Evolutionary conservation across 768 basidiomycete species (phyloP).

Genomic region (Leucosporidium creatinivorum): DNA sequence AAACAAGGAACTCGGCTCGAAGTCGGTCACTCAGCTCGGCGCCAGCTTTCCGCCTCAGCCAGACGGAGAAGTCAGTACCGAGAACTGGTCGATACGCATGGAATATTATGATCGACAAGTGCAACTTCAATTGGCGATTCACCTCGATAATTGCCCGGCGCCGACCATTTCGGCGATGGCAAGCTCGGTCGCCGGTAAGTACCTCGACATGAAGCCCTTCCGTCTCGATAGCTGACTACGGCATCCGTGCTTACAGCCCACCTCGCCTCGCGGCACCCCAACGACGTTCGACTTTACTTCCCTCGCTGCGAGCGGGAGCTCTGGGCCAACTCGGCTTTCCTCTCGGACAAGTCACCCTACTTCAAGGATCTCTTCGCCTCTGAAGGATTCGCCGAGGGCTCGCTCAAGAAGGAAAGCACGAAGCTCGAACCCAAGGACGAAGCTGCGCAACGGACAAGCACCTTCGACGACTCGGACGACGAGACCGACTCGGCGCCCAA

Average conservation of each 20-base stretch:
- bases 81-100: too few species aligned
- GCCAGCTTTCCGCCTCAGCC: too few species aligned
- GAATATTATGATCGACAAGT: too few species aligned
- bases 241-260: not conserved
- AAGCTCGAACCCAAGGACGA: not conserved
- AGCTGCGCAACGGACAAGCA: not conserved
- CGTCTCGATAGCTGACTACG: too few species aligned
- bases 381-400: not conserved
- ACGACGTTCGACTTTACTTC: constrained; percentile 6
- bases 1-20: too few species aligned
- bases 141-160: too few species aligned
- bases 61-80: too few species aligned
- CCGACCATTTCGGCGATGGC: too few species aligned
- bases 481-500: not conserved
- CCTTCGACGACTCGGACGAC: not conserved
- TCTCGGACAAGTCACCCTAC: not conserved
- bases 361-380: constrained; percentile 1
- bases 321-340: not conserved
- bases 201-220: too few species aligned
- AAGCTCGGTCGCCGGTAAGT: too few species aligned
- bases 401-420: not conserved
- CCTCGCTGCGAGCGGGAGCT: not conserved
- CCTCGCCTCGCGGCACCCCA: not conserved
- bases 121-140: too few species aligned
- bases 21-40: too few species aligned